phyloP scores from a whole-genome alignment of 2,329 filamentous ascomycete genomes.

The Mollisiaceae sp. region DNA sequence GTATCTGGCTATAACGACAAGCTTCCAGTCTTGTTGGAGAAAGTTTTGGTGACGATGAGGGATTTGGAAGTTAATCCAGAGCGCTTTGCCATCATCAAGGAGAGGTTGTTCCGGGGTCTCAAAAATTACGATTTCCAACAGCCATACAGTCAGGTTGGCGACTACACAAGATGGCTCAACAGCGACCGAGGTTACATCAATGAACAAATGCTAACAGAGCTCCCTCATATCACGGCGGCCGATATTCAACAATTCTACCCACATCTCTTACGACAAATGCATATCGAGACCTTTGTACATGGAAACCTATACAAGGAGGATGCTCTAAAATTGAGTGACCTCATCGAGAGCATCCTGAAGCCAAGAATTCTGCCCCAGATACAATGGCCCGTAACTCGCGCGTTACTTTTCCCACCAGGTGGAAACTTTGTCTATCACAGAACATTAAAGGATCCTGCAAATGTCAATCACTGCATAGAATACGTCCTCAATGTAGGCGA shows the following conservation, averaged over 20 bases:
- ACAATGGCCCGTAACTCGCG: constrained; percentile 81
- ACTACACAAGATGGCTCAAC: constrained; percentile 81
- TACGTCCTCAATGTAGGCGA: constrained; percentile 76
- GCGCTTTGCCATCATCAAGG: constrained; percentile 89
- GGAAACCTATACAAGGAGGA: constrained; percentile 96
- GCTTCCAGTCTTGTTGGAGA: constrained; percentile 85
- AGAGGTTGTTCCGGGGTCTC: constrained; percentile 76
- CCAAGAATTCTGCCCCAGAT: constrained; percentile 73
- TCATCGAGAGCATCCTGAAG: constrained; percentile 79
- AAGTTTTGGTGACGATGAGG: constrained; percentile 82
- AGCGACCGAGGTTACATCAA: constrained; percentile 78
- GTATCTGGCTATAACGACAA: constrained; percentile 97
- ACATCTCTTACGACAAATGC: constrained; percentile 79
- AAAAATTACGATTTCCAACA: constrained; percentile 89
- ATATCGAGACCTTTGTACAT: constrained; percentile 87
- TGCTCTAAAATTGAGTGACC: constrained; percentile 80
- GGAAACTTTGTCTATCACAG: constrained; percentile 85
- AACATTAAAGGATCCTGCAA: constrained; percentile 81
- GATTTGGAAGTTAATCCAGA: constrained; percentile 85
- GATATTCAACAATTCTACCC: constrained; percentile 80
- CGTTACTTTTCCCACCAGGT: constrained; percentile 77
- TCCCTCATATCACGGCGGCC: constrained; percentile 74
- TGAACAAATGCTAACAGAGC: constrained; percentile 78
- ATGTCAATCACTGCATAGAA: constrained; percentile 87
- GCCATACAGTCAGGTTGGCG: constrained; percentile 86